A percentile compares a stretch with the other conserved stretches of the same genome.
phyloP scores from a whole-genome alignment of 176 grass and related monocot genomes.

The Carex kokanica region DNA sequence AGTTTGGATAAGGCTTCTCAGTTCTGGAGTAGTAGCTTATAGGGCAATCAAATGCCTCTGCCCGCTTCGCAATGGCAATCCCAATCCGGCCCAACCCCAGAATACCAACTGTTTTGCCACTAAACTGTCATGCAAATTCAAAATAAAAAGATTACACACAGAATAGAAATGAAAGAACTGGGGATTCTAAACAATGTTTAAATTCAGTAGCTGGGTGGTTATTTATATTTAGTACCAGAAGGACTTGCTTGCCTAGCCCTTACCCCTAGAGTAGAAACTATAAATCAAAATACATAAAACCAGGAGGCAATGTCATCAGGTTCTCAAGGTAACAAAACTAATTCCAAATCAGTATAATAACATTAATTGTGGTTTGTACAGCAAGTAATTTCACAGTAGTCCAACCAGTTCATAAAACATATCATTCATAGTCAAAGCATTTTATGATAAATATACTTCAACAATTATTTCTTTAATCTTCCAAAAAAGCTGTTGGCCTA shows the following conservation, averaged over 20 bases:
- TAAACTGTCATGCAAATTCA: constrained; percentile 51
- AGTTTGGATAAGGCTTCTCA: constrained; percentile 56
- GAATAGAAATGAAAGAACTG: constrained; percentile 22
- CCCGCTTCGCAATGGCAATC: constrained; percentile 71
- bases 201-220: background rate
- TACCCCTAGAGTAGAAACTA: background rate
- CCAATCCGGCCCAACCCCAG: constrained; percentile 89
- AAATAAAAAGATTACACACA: background rate
- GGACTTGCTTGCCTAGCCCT: background rate
- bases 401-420: background rate
- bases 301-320: background rate
- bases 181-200: background rate
- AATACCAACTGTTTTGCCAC: constrained; percentile 81
- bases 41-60: constrained; percentile 72
- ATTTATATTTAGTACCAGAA: background rate
- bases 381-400: background rate
- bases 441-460: background rate
- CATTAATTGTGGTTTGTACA: background rate
- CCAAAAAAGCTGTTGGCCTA: background rate
- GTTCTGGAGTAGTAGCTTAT: constrained; percentile 84
- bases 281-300: background rate
- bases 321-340: background rate
- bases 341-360: background rate
- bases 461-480: background rate
- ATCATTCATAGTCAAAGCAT: background rate